phyloP scores from a whole-genome alignment of 805 yeast genomes.

The Ogataea philodendri region DNA sequence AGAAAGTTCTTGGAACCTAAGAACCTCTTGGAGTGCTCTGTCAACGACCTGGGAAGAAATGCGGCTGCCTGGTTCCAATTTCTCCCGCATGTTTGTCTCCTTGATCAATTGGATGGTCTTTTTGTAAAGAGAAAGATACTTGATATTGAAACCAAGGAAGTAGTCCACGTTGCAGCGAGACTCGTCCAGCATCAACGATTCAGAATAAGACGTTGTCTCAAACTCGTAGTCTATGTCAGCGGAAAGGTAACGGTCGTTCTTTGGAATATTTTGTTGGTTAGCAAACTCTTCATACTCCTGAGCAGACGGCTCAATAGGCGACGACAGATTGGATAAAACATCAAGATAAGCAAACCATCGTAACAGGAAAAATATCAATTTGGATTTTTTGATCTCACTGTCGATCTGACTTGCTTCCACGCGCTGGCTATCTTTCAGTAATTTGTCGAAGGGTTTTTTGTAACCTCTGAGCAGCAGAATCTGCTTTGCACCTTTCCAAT shows the following conservation, averaged over 20 bases:
- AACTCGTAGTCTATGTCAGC: slow-evolving; percentile 32
- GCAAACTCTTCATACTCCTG: slow-evolving; percentile 22
- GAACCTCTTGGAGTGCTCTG: slow-evolving; percentile 42
- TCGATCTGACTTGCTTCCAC: slow-evolving; percentile 16
- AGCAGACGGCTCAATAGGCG: slow-evolving; percentile 40
- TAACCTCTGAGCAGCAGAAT: slow-evolving; percentile 54
- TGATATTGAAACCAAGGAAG: slow-evolving; percentile 64
- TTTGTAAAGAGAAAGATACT: slow-evolving; percentile 56
- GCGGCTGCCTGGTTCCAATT: slow-evolving; percentile 7
- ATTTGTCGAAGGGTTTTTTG: slow-evolving; percentile 33
- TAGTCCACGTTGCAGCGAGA: slow-evolving; percentile 51
- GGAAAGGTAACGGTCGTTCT: neutral
- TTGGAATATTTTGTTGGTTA: slow-evolving; percentile 7
- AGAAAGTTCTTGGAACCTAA: slow-evolving; percentile 31
- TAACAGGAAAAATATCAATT: slow-evolving; percentile 52
- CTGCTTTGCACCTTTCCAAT: slow-evolving; percentile 64
- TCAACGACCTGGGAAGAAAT: slow-evolving; percentile 25
- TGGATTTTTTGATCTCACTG: slow-evolving; percentile 33
- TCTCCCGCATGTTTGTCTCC: slow-evolving; percentile 24
- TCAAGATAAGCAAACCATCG: slow-evolving; percentile 72
- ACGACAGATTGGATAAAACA: slow-evolving; percentile 59
- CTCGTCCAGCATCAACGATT: slow-evolving; percentile 23
- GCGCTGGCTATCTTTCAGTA: slow-evolving; percentile 21
- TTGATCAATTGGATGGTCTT: slow-evolving; percentile 44
- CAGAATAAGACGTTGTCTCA: slow-evolving; percentile 12